phyloP scores from a whole-genome alignment of 495 filamentous ascomycete species.

The Hypomontagnella monticulosa region DNA sequence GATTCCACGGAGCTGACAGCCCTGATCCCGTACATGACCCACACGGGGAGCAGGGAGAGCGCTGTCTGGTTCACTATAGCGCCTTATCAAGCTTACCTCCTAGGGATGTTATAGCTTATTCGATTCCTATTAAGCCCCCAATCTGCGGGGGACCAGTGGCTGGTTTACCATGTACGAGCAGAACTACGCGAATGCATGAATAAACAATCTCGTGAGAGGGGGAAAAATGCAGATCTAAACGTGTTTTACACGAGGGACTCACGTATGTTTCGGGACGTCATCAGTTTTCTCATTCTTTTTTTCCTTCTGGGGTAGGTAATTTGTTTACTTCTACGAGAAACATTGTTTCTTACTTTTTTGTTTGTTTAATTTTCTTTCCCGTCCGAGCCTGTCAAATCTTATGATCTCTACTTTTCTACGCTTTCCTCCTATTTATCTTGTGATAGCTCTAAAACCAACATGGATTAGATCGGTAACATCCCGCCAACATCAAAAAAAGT shows the following conservation, averaged over 20 bases:
- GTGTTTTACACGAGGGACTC: conserved; percentile 14
- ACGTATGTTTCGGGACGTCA: conserved; percentile 27
- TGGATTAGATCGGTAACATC: neutral
- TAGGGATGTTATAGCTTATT: conserved; percentile 1
- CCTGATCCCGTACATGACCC: conserved; percentile 8
- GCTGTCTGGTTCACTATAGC: conserved; percentile 18
- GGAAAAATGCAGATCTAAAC: conserved; percentile 13
- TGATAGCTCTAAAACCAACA: neutral
- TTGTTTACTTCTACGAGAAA: conserved; percentile 19
- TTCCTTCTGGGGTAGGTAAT: conserved; percentile 5
- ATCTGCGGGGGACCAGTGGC: conserved; percentile 33
- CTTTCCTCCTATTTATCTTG: neutral
- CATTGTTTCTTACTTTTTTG: conserved; percentile 18
- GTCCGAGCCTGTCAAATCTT: neutral
- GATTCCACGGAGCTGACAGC: conserved; percentile 1
- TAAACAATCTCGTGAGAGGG: conserved; percentile 32
- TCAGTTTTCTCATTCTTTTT: too few species aligned
- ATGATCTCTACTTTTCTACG: neutral
- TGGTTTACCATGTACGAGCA: neutral
- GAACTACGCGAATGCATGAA: conserved; percentile 31
- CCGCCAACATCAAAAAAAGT: conserved; percentile 12
- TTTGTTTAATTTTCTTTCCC: conserved; percentile 6
- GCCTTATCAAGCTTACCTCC: neutral
- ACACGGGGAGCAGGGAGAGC: conserved; percentile 15
- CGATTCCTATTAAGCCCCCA: conserved; percentile 17